phyloP scores from a whole-genome alignment of 2,329 filamentous ascomycete species.

The Aspergillus sp. region DNA sequence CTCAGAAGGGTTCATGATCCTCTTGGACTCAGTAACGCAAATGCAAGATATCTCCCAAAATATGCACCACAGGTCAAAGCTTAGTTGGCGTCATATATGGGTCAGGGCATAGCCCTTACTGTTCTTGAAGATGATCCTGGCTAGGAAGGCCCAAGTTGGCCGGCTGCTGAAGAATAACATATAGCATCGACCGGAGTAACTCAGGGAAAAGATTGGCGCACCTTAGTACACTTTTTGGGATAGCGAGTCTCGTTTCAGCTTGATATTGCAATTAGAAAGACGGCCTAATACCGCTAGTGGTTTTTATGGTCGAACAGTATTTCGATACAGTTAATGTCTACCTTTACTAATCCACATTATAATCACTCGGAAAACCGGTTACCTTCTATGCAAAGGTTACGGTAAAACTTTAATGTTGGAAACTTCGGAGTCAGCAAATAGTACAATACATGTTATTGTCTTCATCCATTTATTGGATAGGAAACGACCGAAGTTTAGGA shows the following conservation, averaged over 20 bases:
- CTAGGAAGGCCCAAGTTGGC: constrained; percentile 61
- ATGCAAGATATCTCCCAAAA: constrained; percentile 60
- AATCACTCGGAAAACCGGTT: too few relatives aligned
- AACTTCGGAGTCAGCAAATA: too few relatives aligned
- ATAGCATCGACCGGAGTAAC: constrained; percentile 63
- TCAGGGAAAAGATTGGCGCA: constrained; percentile 55
- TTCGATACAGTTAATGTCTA: too few relatives aligned
- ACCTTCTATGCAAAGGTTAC: too few relatives aligned
- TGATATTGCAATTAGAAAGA: too few relatives aligned
- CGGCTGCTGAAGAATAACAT: constrained; percentile 61
- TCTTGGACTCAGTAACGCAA: constrained; percentile 52
- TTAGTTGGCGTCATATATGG: constrained; percentile 63
- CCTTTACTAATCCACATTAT: too few relatives aligned
- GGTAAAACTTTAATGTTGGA: too few relatives aligned
- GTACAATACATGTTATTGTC: not conserved
- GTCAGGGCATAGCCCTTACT: constrained; percentile 47
- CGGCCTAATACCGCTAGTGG: too few relatives aligned
- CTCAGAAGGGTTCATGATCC: constrained; percentile 26
- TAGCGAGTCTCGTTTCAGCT: too few relatives aligned
- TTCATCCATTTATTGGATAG: not conserved
- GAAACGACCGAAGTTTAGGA: not conserved
- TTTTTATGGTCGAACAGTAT: too few relatives aligned
- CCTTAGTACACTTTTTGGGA: constrained; percentile 23
- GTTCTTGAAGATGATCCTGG: constrained; percentile 45
- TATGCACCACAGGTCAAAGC: constrained; percentile 66